Conservation (phyloP, 768 basidiomycete genomes). For the Tubosaeta sp. region DNA sequence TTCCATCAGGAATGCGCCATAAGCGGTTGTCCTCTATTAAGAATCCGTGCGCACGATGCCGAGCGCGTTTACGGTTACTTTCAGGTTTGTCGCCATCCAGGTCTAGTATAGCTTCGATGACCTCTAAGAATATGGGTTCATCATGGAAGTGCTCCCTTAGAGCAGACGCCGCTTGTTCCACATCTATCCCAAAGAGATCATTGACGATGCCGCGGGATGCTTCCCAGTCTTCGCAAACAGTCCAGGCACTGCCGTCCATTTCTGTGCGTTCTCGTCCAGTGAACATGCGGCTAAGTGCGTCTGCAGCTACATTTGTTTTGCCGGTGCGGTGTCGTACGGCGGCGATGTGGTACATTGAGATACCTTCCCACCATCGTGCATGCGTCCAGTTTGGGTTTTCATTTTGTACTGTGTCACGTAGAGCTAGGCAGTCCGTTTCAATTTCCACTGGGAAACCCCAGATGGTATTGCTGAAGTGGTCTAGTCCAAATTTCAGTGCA, state of each 20-base stretch:
- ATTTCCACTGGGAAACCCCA: conserved; percentile 3
- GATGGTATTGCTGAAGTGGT: conserved; percentile 30
- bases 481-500: conserved; percentile 31
- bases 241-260: neutral
- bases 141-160: too few relatives aligned
- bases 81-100: neutral
- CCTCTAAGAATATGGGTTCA: too few relatives aligned
- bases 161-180: neutral
- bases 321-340: neutral
- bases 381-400: neutral
- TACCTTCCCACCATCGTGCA: neutral
- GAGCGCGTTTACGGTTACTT: too few relatives aligned
- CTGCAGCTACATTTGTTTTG: neutral
- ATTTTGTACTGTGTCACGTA: neutral
- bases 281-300: too few relatives aligned
- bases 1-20: neutral
- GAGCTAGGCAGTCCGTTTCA: neutral
- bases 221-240: neutral
- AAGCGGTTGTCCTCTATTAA: too few relatives aligned
- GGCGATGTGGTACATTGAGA: neutral
- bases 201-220: neutral
- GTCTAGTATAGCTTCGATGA: too few relatives aligned
- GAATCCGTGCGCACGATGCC: too few relatives aligned
- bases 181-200: neutral
- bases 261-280: too few relatives aligned